Conservation (phyloP, 441 rosid genomes). For the Aleurites moluccanus region DNA sequence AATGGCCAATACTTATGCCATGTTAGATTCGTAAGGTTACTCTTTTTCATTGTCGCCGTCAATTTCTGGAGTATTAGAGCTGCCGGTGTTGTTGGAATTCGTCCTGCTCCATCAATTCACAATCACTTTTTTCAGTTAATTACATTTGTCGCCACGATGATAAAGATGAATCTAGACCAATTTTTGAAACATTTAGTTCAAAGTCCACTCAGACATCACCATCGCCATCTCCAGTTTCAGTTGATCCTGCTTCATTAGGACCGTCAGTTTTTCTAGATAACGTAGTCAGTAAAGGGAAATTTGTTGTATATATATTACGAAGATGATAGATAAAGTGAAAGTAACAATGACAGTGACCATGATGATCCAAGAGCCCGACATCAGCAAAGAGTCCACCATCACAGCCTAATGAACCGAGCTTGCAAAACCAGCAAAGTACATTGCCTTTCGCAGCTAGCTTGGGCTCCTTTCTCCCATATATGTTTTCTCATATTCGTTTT, state of each 20-base stretch:
- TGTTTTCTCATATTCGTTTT: no score
- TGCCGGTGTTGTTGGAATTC: constrained; percentile 9
- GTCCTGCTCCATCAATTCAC: not conserved
- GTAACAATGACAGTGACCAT: constrained; percentile 28
- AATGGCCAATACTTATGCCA: no score
- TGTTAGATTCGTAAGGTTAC: no score
- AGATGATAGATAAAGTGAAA: constrained; percentile 24
- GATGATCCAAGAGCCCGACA: no score
- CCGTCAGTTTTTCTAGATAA: constrained; percentile 14
- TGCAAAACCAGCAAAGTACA: no score
- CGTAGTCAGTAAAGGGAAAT: constrained; percentile 39
- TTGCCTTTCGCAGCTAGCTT: no score
- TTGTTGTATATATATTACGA: constrained; percentile 30
- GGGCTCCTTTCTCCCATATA: no score
- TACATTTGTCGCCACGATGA: not conserved
- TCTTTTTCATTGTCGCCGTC: constrained; percentile 51
- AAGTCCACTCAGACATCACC: constrained; percentile 1
- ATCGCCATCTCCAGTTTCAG: not conserved
- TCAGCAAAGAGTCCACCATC: no score
- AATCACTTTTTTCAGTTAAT: not conserved
- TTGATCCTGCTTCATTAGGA: constrained; percentile 2
- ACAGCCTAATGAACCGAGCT: no score
- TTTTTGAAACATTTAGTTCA: not conserved
- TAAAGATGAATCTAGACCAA: constrained; percentile 6
- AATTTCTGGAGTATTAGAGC: constrained; percentile 64